Conservation (phyloP, 1,284 basidiomycete species). For the Lignosus rhinocerotis region DNA sequence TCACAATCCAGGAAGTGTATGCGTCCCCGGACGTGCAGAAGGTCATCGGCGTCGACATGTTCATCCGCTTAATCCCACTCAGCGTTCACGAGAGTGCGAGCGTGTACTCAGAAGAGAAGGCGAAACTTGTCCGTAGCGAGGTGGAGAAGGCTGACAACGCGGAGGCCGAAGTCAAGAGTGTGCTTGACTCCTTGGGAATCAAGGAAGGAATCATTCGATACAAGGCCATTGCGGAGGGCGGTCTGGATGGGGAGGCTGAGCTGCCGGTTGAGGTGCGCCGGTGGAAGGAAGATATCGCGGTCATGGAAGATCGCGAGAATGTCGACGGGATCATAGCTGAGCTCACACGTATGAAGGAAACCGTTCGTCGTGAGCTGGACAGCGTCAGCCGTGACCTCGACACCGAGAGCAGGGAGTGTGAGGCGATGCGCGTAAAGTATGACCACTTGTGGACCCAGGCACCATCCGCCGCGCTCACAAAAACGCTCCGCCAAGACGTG, state of each 20-base stretch:
- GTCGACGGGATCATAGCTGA: constrained; percentile 66
- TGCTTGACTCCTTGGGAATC: constrained; percentile 83
- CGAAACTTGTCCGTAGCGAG: constrained; percentile 90
- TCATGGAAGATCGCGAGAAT: constrained; percentile 64
- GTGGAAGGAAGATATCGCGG: constrained; percentile 77
- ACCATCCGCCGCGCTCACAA: constrained; percentile 78
- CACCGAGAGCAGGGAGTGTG: constrained; percentile 79
- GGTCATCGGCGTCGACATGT: constrained; percentile 92
- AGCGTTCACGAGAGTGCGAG: constrained; percentile 96
- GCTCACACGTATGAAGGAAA: constrained; percentile 63
- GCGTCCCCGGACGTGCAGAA: constrained; percentile 90
- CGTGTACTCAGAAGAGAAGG: constrained; percentile 98
- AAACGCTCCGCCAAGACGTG: constrained; percentile 75
- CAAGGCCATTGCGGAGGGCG: constrained; percentile 75
- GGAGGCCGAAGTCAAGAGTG: constrained; percentile 80
- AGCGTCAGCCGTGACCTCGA: constrained; percentile 67
- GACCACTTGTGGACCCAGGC: constrained; percentile 88
- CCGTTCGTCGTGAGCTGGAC: constrained; percentile 64
- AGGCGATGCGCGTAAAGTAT: constrained; percentile 83
- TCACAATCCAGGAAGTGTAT: constrained; percentile 82
- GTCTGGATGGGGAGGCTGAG: constrained; percentile 66
- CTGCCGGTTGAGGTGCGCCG: constrained; percentile 74
- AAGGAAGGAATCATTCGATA: constrained; percentile 78
- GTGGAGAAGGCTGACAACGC: constrained; percentile 85
- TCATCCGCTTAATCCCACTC: constrained; percentile 86